phyloP scores from a whole-genome alignment of 768 basidiomycete species.

The Inosperma sp. region DNA sequence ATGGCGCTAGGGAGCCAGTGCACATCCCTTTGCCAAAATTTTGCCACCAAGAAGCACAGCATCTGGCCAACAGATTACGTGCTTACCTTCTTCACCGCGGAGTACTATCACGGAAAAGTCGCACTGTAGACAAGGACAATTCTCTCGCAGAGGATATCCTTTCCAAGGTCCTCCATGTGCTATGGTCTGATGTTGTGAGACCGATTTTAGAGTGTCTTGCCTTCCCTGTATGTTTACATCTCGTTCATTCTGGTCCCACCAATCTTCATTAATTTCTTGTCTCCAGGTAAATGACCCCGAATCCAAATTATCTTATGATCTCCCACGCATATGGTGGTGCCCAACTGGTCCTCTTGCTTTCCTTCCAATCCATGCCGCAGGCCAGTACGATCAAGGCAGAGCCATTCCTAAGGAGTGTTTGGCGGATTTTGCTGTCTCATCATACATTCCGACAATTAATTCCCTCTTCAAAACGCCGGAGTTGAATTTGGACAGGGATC shows the following conservation, averaged over 20 bases:
- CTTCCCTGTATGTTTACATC: not conserved
- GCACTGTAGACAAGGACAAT: not conserved
- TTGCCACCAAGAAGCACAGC: not conserved
- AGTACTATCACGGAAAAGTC: not conserved
- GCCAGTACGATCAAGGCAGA: slow-evolving; percentile 14
- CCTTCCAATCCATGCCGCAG: slow-evolving; percentile 30
- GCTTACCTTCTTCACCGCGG: not conserved
- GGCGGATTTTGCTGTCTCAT: slow-evolving; percentile 15
- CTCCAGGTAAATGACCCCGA: not conserved
- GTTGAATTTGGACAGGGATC: not conserved
- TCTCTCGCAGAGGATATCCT: not conserved
- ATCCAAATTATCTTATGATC: not conserved
- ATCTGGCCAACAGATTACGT: not conserved
- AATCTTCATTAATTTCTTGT: not conserved
- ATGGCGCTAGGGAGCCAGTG: not conserved
- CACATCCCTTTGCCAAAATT: slow-evolving; percentile 13
- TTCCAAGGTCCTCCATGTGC: not conserved
- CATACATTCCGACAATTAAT: slow-evolving; percentile 13
- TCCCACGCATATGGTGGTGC: slow-evolving; percentile 23
- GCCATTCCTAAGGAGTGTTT: not conserved
- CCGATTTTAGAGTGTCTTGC: not conserved
- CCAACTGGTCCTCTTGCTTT: slow-evolving; percentile 23
- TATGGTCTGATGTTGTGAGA: not conserved
- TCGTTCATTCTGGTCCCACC: not conserved
- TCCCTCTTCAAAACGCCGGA: no score